Percentiles rank a stretch among this genome's conserved stretches.
Conservation (phyloP, 2,329 filamentous ascomycete species). For the Paradendryphiella salina region DNA sequence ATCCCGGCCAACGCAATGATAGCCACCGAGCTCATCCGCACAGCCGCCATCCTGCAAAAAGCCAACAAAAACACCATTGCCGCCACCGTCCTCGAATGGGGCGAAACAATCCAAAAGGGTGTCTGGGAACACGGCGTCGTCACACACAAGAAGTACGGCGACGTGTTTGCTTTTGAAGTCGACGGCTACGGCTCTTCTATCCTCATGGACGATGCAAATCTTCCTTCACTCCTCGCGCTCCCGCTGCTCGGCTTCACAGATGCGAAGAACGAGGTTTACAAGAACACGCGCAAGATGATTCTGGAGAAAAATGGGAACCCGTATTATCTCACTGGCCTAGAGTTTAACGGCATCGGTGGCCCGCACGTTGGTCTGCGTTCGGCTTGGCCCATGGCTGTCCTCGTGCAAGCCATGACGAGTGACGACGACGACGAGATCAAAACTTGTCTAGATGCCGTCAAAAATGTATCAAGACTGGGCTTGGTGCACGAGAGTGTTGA, state of each 20-base stretch:
- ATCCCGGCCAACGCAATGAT: constrained; percentile 98
- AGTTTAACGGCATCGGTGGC: constrained; percentile 87
- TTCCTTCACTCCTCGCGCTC: constrained; percentile 77
- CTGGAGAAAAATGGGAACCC: constrained; percentile 78
- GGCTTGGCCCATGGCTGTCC: constrained; percentile 95
- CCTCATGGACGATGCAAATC: constrained; percentile 88
- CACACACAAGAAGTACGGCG: constrained; percentile 71
- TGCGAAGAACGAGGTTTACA: constrained; percentile 69
- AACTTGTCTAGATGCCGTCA: constrained; percentile 71
- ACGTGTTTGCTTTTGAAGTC: constrained; percentile 85
- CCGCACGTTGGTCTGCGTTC: constrained; percentile 80
- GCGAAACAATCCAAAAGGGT: constrained; percentile 70
- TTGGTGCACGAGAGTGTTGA: constrained; percentile 85
- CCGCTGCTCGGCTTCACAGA: constrained; percentile 77
- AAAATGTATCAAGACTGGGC: constrained; percentile 69
- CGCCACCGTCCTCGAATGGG: constrained; percentile 57
- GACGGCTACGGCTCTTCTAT: constrained; percentile 83
- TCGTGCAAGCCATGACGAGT: constrained; percentile 88
- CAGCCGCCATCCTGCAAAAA: constrained; percentile 68
- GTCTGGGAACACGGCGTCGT: constrained; percentile 85
- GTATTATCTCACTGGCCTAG: constrained; percentile 77
- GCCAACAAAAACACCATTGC: constrained; percentile 60
- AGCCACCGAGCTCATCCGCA: constrained; percentile 79
- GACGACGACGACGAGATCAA: constrained; percentile 81
- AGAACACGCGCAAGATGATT: constrained; percentile 85